Percentiles rank a stretch among this genome's conserved stretches.
Evolutionary conservation across 441 rosid genomes (phyloP).

Genomic region (Gossypium lobatum): DNA sequence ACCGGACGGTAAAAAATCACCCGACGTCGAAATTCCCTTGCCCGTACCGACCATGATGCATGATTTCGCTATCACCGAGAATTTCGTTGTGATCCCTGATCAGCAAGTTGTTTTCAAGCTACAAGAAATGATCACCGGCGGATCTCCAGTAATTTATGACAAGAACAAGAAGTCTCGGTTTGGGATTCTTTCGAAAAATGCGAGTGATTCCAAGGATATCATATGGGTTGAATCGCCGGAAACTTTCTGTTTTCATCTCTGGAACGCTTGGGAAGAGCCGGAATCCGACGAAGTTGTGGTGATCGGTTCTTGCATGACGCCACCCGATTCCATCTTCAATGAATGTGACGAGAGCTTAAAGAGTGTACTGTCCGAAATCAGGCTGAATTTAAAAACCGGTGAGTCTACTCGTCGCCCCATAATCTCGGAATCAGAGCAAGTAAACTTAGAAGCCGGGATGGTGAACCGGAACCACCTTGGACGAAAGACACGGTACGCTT

Average conservation of each 20-base stretch:
- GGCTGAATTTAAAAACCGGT: slow-evolving; percentile 57
- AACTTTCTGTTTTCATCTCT: slow-evolving; percentile 65
- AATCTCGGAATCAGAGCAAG: slow-evolving; percentile 31
- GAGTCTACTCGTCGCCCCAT: slow-evolving; percentile 50
- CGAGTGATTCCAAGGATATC: slow-evolving; percentile 33
- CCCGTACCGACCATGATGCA: slow-evolving; percentile 69
- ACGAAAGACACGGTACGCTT: slow-evolving; percentile 52
- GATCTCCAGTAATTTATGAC: slow-evolving; percentile 65
- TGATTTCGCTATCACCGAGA: slow-evolving; percentile 71
- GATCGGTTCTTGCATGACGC: slow-evolving; percentile 78
- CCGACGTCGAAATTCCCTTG: slow-evolving; percentile 55
- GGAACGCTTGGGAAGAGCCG: slow-evolving; percentile 83
- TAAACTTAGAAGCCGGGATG: slow-evolving; percentile 75
- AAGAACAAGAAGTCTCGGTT: slow-evolving; percentile 47
- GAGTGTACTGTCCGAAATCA: slow-evolving; percentile 56
- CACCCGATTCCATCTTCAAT: slow-evolving; percentile 73
- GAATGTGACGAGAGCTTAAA: slow-evolving; percentile 52
- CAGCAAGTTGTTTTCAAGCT: slow-evolving; percentile 78
- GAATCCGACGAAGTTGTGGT: slow-evolving; percentile 64
- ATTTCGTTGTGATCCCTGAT: slow-evolving; percentile 65
- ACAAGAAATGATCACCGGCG: slow-evolving; percentile 61
- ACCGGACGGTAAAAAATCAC: slow-evolving; percentile 48
- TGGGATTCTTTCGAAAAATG: slow-evolving; percentile 51
- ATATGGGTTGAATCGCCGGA: slow-evolving; percentile 62
- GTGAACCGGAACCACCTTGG: slow-evolving; percentile 65